Evolutionary conservation across 495 filamentous ascomycete species (phyloP), one percentile per base, ranked within the genome.

Genomic region (Talaromyces thailandensis): DNA sequence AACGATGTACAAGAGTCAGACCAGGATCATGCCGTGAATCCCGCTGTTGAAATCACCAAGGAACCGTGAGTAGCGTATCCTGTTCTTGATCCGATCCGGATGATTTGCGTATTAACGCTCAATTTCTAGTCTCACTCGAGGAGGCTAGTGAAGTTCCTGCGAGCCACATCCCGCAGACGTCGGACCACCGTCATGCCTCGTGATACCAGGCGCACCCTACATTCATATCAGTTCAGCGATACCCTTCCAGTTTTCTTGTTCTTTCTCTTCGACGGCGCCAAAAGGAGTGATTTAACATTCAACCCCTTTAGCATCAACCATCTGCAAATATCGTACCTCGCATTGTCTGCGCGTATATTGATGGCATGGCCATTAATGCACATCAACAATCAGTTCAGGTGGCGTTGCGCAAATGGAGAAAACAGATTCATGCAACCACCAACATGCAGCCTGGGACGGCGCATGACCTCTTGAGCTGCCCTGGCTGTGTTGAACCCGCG

Each of bases 41-140:
- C 67, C 37, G 68, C 66, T 9, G 73, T 76, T 21, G 72, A 79
- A 64, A 79, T 78, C 28, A 77, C 73, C 7, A 74, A 73, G 62
- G 76, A 78, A 70, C 67, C 70, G 75, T 78, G 16, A 70, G 76
- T 60, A 11, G 26, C 26, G 12, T 21, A 6, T 48, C 43, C 16
- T 48, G 7, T 48, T 48, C 11, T 48, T 48, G 43, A 12, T 21
- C 18, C 43, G 51, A 25, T 21, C 18, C 43, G 51, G 12, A 28
- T 26, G 2, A 26, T 28, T 23, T 37, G 1, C 18, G n/a, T 57
- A 16, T 45, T 52, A 31, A 61, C 59, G 6, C 16, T 45, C 18
- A 21, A 21, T 60, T 43, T 61, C 43, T 35, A 61, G 59, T 18
- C 59, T 61, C 45, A 61, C 59, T 31, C 59, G 59, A 48, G 59